Base-by-base conservation (phyloP, 257 asterid species). In the Thymus mandschuricus region DNA sequence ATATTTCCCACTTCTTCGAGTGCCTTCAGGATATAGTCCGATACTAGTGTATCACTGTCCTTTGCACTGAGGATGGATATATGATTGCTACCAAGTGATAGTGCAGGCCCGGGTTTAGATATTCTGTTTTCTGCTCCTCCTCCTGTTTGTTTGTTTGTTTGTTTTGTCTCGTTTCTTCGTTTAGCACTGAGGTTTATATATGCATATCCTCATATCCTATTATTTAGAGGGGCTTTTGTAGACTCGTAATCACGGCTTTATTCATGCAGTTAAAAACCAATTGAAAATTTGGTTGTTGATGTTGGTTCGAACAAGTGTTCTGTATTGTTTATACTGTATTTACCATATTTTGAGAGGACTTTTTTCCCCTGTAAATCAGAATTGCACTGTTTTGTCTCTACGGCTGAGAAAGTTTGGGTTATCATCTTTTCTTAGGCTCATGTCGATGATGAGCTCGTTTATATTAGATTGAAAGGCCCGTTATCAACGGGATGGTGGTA, bases 11-110 rank as follows among this genome's bases (percentile, higher is more conserved):
- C 82, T 95, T 95, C 84, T 86, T 79, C 41, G 97, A 87, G 51
- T 92, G 96, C 85, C 96, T 92, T 56, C 82, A 88, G 79, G 98
- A 89, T 68, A 72, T 89, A 5, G 86, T 81, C 59, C 86, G 87
- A 44, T 92, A 76, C 71, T 85, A 88, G 75, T 50, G 34, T 45
- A 8, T 34, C 21, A 38, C n/a, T 50, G 49, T 29, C 64, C 43
- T 55, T 46, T 30, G 50, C 60, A 41, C 38, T 34, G 28, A 40
- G 45, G 44, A 21, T 38, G 41, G 41, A 21, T 21, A 64, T 46
- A 44, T 27, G 52, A 55, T 66, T 35, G 10, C 11, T 46, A 57
- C 69, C 10, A 46, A 44, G 57, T 41, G 33, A 67, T 45, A 65
- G 2, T 71, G 44, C 70, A 28, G 70, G 51, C 27, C 31, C 6